phyloP scores from a whole-genome alignment of 2,329 filamentous ascomycete species.

The Ceratocystis albifundus region DNA sequence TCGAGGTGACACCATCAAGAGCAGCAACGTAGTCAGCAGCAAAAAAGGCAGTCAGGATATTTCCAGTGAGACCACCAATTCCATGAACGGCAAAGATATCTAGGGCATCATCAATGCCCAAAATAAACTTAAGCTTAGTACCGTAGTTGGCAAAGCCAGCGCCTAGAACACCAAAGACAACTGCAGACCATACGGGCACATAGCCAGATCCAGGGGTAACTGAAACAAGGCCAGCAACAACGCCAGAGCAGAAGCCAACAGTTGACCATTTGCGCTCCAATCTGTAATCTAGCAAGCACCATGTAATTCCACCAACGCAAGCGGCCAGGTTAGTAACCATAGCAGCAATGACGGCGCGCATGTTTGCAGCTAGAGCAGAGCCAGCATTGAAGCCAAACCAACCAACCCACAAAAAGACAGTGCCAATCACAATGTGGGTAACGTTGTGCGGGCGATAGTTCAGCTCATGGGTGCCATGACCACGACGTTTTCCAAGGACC shows the following conservation, averaged over 20 bases:
- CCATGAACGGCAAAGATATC: slow-evolving; percentile 82
- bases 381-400: slow-evolving; percentile 95
- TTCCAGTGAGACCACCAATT: slow-evolving; percentile 66
- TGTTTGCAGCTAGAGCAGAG: slow-evolving; percentile 66
- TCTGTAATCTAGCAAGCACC: slow-evolving; percentile 80
- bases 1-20: slow-evolving; percentile 57
- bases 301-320: slow-evolving; percentile 73
- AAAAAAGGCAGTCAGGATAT: slow-evolving; percentile 70
- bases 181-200: slow-evolving; percentile 73
- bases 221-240: slow-evolving; percentile 74
- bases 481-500: slow-evolving; percentile 76
- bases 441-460: slow-evolving; percentile 92
- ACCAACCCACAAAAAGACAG: slow-evolving; percentile 87
- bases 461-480: slow-evolving; percentile 75
- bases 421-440: slow-evolving; percentile 82
- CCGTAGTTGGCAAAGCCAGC: slow-evolving; percentile 76
- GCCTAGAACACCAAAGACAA: slow-evolving; percentile 66
- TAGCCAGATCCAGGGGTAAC: slow-evolving; percentile 83
- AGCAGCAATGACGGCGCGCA: slow-evolving; percentile 77
- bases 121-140: slow-evolving; percentile 78
- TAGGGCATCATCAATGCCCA: slow-evolving; percentile 70
- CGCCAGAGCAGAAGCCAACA: slow-evolving; percentile 84
- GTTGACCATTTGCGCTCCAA: slow-evolving; percentile 87
- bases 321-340: slow-evolving; percentile 78
- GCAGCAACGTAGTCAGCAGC: slow-evolving; percentile 75